phyloP scores from a whole-genome alignment of 129 eudicot genomes.

The Centaurea solstitialis region DNA sequence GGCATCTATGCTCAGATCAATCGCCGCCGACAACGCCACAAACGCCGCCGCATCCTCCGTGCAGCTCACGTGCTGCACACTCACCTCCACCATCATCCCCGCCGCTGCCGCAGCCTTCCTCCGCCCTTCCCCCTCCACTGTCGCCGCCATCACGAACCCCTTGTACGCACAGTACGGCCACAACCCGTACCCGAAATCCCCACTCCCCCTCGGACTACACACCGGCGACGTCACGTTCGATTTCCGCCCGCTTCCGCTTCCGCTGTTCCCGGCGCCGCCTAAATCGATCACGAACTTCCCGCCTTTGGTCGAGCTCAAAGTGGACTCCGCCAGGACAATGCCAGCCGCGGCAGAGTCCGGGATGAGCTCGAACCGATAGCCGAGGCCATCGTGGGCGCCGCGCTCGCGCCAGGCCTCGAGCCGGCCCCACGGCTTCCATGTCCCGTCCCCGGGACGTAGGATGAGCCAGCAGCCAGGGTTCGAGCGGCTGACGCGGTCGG shows the following conservation, averaged over 20 bases:
- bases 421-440: slow-evolving; percentile 86
- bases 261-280: slow-evolving; percentile 3
- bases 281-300: slow-evolving; percentile 60
- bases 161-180: slow-evolving; percentile 62
- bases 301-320: slow-evolving; percentile 47
- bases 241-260: slow-evolving; percentile 16
- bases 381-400: slow-evolving; percentile 56
- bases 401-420: slow-evolving; percentile 82
- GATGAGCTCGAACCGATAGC: slow-evolving; percentile 67
- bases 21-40: slow-evolving; percentile 74
- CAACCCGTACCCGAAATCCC: slow-evolving; percentile 61
- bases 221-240: slow-evolving; percentile 41
- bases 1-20: slow-evolving; percentile 79
- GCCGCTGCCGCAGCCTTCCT: slow-evolving; percentile 20
- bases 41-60: slow-evolving; percentile 81
- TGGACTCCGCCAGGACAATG: slow-evolving; percentile 51
- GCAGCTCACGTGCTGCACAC: slow-evolving; percentile 78
- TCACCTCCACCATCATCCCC: slow-evolving; percentile 54
- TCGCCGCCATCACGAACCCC: slow-evolving; percentile 75
- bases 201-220: slow-evolving; percentile 56
- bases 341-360: slow-evolving; percentile 55
- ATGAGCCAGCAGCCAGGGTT: slow-evolving; percentile 79
- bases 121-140: slow-evolving; percentile 53
- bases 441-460: slow-evolving; percentile 60
- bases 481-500: slow-evolving; percentile 70